phyloP scores from a whole-genome alignment of 768 basidiomycete species.

The Rhodocollybia butyracea region DNA sequence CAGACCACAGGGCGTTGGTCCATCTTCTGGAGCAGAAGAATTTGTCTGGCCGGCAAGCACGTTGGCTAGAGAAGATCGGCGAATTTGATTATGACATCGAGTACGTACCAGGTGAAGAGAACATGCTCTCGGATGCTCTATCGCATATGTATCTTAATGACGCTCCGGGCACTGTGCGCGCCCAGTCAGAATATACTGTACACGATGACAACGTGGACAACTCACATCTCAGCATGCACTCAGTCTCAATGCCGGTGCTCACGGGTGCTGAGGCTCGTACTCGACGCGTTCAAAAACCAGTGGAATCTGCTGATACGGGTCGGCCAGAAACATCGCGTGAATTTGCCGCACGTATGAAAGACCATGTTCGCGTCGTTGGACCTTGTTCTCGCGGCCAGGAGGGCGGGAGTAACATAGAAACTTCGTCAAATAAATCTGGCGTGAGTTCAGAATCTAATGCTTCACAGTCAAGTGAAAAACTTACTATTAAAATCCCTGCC shows the following conservation, averaged over 20 bases:
- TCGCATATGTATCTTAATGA: conserved; percentile 13
- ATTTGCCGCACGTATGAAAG: background rate
- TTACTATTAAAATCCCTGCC: background rate
- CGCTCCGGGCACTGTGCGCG: conserved; percentile 8
- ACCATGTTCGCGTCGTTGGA: background rate
- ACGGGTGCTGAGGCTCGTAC: background rate
- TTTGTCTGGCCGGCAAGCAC: conserved; percentile 18
- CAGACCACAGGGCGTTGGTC: conserved; percentile 19
- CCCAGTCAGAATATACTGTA: conserved; percentile 3
- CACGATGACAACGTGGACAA: conserved; percentile 12
- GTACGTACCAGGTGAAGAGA: conserved; percentile 22
- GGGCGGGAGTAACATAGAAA: too few species aligned
- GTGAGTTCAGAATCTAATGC: too few species aligned
- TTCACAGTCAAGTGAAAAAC: too few species aligned
- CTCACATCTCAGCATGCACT: background rate
- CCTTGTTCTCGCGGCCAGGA: background rate
- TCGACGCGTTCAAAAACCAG: background rate
- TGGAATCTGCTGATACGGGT: background rate
- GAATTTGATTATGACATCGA: conserved; percentile 25
- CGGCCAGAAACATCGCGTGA: background rate
- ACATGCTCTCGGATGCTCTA: conserved; percentile 20
- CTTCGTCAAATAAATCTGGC: too few species aligned
- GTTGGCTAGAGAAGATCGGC: too few species aligned
- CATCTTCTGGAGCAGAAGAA: conserved; percentile 19
- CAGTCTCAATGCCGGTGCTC: background rate